These are phyloP conservation scores for Candida tetrigidarum DNA, from an alignment of 1,139 yeast species.

Conservation along the genomic window DNA sequence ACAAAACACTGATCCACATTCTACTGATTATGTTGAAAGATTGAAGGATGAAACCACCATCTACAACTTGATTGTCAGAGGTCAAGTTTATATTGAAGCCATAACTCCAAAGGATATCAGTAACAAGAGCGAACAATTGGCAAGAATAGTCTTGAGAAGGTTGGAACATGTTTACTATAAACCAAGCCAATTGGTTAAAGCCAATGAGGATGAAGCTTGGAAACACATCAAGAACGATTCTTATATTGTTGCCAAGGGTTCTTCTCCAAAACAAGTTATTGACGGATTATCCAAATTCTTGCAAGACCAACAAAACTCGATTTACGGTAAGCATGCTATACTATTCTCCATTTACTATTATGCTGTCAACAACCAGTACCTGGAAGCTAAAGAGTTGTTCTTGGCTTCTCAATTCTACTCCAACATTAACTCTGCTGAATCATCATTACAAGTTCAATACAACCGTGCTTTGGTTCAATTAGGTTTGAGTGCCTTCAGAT, in stretches of 20 bases:
- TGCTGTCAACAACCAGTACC: conserved; percentile 85
- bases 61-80: conserved; percentile 77
- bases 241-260: conserved; percentile 32
- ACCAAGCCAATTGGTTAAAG: conserved; percentile 73
- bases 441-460: conserved; percentile 86
- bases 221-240: conserved; percentile 41
- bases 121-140: conserved; percentile 60
- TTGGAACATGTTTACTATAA: conserved; percentile 94
- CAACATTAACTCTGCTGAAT: conserved; percentile 81
- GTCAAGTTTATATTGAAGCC: conserved; percentile 83
- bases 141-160: conserved; percentile 82
- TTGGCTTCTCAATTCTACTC: conserved; percentile 84
- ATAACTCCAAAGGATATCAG: conserved; percentile 53
- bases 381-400: conserved; percentile 86
- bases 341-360: conserved; percentile 87
- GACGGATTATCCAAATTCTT: conserved; percentile 68
- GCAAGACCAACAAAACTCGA: conserved; percentile 65
- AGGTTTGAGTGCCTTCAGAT: conserved; percentile 94
- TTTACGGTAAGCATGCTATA: conserved; percentile 82
- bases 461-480: conserved; percentile 96
- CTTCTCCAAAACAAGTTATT: conserved; percentile 52
- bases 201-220: conserved; percentile 79
- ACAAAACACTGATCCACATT: conserved; percentile 91
- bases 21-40: conserved; percentile 90
- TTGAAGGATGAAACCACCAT: conserved; percentile 84